phyloP scores from a whole-genome alignment of 2,329 filamentous ascomycete genomes.

The Colletotrichum aenigma region DNA sequence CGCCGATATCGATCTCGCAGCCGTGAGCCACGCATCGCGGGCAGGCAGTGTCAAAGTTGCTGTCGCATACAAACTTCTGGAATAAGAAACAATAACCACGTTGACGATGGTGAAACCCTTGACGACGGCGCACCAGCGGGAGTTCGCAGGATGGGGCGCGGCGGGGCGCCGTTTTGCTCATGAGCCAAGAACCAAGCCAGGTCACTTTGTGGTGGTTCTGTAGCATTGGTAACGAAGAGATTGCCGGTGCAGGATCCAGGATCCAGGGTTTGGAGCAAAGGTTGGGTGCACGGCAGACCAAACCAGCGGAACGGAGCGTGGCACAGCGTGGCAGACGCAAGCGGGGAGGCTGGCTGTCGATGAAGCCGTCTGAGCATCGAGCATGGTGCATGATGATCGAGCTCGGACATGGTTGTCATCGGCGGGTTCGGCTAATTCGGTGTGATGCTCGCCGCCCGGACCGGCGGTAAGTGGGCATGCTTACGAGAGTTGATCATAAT shows the following conservation, averaged over 20 bases:
- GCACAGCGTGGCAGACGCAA: background rate
- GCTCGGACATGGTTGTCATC: background rate
- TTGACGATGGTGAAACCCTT: slow-evolving; percentile 3
- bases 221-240: background rate
- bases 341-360: background rate
- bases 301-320: background rate
- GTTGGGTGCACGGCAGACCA: background rate
- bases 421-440: background rate
- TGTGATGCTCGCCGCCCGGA: background rate
- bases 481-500: background rate
- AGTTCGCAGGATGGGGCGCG: background rate
- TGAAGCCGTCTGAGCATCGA: background rate
- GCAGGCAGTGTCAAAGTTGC: background rate
- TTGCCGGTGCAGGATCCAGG: slow-evolving; percentile 1
- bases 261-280: background rate
- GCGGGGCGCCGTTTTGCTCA: background rate
- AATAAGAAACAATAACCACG: background rate
- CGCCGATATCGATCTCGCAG: background rate
- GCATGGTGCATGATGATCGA: slow-evolving; percentile 8
- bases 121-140: background rate
- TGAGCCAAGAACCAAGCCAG: background rate
- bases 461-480: background rate
- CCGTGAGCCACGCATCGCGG: background rate
- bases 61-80: background rate
- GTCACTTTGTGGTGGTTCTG: background rate